Conservation (phyloP, 192 early-diverging fungal genomes). For the Umbelopsis isabellina region DNA sequence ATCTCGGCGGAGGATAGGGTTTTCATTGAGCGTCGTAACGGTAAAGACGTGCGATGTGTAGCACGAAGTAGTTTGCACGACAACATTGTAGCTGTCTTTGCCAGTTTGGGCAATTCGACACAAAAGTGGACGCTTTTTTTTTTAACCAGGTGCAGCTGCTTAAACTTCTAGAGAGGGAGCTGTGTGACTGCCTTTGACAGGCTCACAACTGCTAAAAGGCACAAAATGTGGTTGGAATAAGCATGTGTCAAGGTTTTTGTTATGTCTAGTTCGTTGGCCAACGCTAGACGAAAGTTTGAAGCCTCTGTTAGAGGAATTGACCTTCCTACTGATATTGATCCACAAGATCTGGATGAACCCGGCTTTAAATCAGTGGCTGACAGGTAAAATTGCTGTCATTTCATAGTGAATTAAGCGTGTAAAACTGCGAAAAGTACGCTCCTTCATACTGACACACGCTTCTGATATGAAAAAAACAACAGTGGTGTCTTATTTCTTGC, state of each 20-base stretch:
- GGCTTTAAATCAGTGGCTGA: constrained; percentile 16
- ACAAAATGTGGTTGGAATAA: too few relatives aligned
- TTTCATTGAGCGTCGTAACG: not conserved
- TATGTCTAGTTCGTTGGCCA: constrained; percentile 12
- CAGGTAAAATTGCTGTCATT: not conserved
- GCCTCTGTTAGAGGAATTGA: not conserved
- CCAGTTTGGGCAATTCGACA: not conserved
- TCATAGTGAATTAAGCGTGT: too few relatives aligned
- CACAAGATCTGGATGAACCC: not conserved
- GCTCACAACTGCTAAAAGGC: not conserved
- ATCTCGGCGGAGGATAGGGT: constrained; percentile 48
- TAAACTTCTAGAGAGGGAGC: too few relatives aligned
- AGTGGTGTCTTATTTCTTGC: constrained; percentile 44
- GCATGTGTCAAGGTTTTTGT: not conserved
- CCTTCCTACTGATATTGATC: constrained; percentile 12
- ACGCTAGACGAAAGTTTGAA: constrained; percentile 14
- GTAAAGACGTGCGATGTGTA: not conserved
- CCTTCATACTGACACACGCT: too few relatives aligned
- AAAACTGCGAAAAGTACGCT: too few relatives aligned
- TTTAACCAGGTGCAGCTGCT: not conserved
- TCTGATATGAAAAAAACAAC: too few relatives aligned
- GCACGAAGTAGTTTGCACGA: constrained; percentile 10
- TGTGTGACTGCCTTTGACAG: not conserved
- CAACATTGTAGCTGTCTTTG: not conserved
- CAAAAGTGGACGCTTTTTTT: constrained; percentile 1